Conservation (phyloP, 2,329 filamentous ascomycete genomes). For the Graphilbum fragrans region DNA sequence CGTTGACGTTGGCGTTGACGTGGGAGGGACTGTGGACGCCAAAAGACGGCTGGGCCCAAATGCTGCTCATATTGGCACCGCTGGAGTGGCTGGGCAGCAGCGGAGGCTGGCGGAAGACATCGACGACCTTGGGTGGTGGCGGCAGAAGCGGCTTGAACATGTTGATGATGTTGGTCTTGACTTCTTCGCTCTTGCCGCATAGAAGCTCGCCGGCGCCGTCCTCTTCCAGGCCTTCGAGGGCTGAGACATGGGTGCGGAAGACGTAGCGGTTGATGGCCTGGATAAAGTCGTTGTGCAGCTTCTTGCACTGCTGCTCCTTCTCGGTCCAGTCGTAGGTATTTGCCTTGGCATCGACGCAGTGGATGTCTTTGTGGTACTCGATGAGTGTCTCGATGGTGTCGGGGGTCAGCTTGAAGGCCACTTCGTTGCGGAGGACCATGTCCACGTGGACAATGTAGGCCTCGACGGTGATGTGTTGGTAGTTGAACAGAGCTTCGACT, state of each 20-base stretch:
- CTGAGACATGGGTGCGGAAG: conserved; percentile 76
- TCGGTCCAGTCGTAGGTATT: conserved; percentile 91
- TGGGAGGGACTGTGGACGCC: conserved; percentile 34
- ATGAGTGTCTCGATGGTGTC: conserved; percentile 90
- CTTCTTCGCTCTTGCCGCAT: conserved; percentile 82
- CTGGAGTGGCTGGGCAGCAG: conserved; percentile 64
- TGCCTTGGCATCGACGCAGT: conserved; percentile 80
- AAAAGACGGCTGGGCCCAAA: conserved; percentile 58
- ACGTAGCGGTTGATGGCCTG: conserved; percentile 97
- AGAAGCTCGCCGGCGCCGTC: conserved; percentile 90
- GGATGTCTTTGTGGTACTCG: conserved; percentile 92
- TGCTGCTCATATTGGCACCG: conserved; percentile 54
- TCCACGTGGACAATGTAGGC: conserved; percentile 98
- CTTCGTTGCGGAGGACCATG: conserved; percentile 95
- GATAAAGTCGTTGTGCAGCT: conserved; percentile 91
- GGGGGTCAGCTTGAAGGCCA: conserved; percentile 92
- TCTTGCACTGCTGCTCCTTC: conserved; percentile 93
- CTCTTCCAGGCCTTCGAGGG: conserved; percentile 91
- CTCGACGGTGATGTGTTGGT: conserved; percentile 84
- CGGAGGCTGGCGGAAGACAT: conserved; percentile 76
- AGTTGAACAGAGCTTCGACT: conserved; percentile 82
- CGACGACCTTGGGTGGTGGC: conserved; percentile 75
- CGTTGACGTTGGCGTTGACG: not conserved
- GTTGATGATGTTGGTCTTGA: conserved; percentile 74
- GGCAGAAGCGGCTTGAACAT: conserved; percentile 82